Percentiles rank a stretch among this genome's conserved stretches.
phyloP scores from a whole-genome alignment of 2,329 filamentous ascomycete species.

The Myriosclerotinia curreyana region DNA sequence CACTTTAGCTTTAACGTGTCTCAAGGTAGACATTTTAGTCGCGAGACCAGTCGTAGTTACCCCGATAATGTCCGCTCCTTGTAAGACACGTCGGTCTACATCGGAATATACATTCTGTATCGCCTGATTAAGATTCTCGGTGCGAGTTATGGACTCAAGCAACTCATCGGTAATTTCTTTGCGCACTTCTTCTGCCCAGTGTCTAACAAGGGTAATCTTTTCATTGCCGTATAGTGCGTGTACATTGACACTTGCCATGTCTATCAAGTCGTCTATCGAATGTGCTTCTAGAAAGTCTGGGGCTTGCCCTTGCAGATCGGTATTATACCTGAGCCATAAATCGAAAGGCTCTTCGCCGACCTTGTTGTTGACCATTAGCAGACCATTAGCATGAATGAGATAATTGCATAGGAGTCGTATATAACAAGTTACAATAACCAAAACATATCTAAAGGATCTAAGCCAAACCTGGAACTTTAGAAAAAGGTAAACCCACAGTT shows the following conservation, averaged over 20 bases:
- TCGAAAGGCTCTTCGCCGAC: constrained; percentile 27
- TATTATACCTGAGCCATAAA: constrained; percentile 21
- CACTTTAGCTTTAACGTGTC: constrained; percentile 42
- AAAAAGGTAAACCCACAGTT: constrained; percentile 11
- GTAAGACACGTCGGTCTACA: constrained; percentile 18
- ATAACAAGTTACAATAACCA: no score
- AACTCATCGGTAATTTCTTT: constrained; percentile 22
- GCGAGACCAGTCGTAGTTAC: constrained; percentile 54
- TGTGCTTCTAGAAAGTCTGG: not conserved
- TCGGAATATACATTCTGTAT: constrained; percentile 23
- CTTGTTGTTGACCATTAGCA: not conserved
- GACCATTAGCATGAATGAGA: not conserved
- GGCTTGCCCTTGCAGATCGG: not conserved
- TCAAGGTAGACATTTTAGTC: constrained; percentile 44
- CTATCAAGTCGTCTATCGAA: not conserved
- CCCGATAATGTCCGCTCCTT: constrained; percentile 47
- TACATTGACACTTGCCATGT: constrained; percentile 19
- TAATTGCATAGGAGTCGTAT: not conserved
- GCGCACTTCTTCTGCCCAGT: constrained; percentile 24
- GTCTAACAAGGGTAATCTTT: constrained; percentile 23
- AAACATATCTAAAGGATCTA: no score
- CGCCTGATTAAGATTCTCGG: not conserved
- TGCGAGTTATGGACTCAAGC: constrained; percentile 21
- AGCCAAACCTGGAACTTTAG: not conserved
- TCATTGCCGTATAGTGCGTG: constrained; percentile 18